Evolutionary conservation across 2,329 filamentous ascomycete genomes (phyloP), one percentile per base, ranked within the genome.

Genomic region (Fusarium sp.): DNA sequence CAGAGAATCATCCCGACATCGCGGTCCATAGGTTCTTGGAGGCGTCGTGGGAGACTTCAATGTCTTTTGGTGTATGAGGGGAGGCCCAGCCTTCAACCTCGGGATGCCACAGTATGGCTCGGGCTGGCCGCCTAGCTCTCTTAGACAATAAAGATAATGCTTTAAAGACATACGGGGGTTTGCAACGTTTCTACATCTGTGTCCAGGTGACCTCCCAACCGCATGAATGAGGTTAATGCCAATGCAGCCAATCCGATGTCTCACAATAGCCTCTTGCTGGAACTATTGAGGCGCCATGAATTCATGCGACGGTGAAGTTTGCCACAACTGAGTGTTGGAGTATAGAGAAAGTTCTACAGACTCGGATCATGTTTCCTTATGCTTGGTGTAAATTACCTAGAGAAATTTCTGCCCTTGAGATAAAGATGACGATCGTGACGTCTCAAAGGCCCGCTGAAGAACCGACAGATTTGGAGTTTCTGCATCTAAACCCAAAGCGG

Each of bases 401-500:
- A 31, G 18, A 48, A 56, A 22, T 53, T 42, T 50, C 44, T 58
- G 36, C 35, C 38, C 57, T 58, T 45, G 39, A 15, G 35, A 33
- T 60, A 33, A 62, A 55, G 48, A 64, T 56, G 55, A 45, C 38
- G 45, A 53, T 53, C 15, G 45, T 61, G 45, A 42, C 53, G 31
- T 53, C 35, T 44, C 14, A n/a, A n/a, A 33, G 42, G 41, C 44
- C 36, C 39, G 42, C 48, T 56, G 30, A 38, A 31, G 33, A 44
- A 47, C 53, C 44, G 53, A 53, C 54, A 62, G 26, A 51, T 45
- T 65, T 69, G 64, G 55, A 61, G 64, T 51, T 70, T 72, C 51
- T 60, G 33, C 60, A 57, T 66, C 60, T 55, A 68, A 73, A 59
- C 71, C 71, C 68, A 73, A 73, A 67, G 71, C 71, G 71, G 71